phyloP scores from a whole-genome alignment of 371 early-diverging fungal genomes.

The Umbelopsis sp. region DNA sequence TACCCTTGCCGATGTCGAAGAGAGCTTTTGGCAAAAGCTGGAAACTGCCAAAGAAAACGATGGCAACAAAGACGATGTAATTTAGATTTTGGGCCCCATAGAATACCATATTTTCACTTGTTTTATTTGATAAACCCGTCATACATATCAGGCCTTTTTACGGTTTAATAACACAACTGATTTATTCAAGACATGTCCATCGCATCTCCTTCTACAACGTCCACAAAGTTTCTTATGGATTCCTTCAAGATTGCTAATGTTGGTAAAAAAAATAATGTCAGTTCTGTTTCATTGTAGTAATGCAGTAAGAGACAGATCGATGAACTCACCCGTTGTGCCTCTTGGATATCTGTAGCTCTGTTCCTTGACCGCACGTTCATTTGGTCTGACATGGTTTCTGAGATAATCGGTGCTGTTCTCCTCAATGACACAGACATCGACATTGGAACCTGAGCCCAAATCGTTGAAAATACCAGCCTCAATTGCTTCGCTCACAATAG shows the following conservation, averaged over 20 bases:
- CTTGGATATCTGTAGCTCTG: slow-evolving; percentile 70
- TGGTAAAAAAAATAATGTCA: background rate
- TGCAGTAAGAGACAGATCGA: too few species aligned
- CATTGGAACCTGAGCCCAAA: slow-evolving; percentile 98
- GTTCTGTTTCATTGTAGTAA: background rate
- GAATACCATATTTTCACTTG: too few species aligned
- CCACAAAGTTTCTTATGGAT: slow-evolving; percentile 42
- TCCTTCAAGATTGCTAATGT: slow-evolving; percentile 40
- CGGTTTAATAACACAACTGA: background rate
- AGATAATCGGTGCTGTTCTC: slow-evolving; percentile 81
- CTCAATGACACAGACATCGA: slow-evolving; percentile 95
- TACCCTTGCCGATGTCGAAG: slow-evolving; percentile 7
- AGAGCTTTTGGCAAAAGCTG: slow-evolving; percentile 21
- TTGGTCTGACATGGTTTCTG: slow-evolving; percentile 87
- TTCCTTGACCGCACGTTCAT: slow-evolving; percentile 87
- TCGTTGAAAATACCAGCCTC: slow-evolving; percentile 99
- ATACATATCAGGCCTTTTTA: background rate
- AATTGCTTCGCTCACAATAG: slow-evolving; percentile 94
- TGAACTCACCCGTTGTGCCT: slow-evolving; percentile 43
- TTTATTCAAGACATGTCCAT: slow-evolving; percentile 54
- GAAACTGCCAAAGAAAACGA: background rate
- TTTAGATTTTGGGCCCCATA: background rate
- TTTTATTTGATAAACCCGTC: background rate
- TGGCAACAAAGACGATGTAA: background rate
- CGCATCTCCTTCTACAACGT: slow-evolving; percentile 50